These are phyloP conservation scores for Helicostylum pulchrum DNA, from an alignment of 192 early-diverging fungal genomes.

Conservation along the genomic window DNA sequence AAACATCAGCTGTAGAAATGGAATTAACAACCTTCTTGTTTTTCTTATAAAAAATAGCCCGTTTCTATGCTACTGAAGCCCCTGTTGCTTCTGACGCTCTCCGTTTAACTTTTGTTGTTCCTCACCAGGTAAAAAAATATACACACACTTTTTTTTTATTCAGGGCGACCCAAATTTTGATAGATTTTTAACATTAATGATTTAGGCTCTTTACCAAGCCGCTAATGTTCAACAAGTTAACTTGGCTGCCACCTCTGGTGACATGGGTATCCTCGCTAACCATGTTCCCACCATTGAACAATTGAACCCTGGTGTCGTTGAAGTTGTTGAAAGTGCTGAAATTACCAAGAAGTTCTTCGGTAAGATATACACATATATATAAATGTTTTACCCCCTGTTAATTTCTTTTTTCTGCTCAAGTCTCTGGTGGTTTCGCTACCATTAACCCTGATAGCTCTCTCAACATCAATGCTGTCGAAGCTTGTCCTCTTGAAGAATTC, in stretches of 20 bases:
- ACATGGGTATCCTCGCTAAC: conserved; percentile 97
- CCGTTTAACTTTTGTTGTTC: conserved; percentile 83
- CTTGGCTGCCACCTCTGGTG: conserved; percentile 86
- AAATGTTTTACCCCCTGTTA: conserved; percentile 9
- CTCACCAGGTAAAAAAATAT: conserved; percentile 71
- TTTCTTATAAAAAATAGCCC: conserved; percentile 41
- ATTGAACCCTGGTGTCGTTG: conserved; percentile 86
- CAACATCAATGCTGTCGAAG: conserved; percentile 97
- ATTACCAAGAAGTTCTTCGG: conserved; percentile 92
- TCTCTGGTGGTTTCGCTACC: conserved; percentile 93
- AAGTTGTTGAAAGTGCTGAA: conserved; percentile 70
- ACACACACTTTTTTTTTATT: neutral
- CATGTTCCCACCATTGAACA: conserved; percentile 97
- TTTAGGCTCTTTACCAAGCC: conserved; percentile 68
- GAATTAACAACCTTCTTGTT: neutral
- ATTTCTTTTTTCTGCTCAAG: conserved; percentile 40
- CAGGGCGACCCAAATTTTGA: conserved; percentile 1
- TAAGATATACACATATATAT: no score
- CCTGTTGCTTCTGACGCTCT: conserved; percentile 66
- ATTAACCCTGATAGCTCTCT: conserved; percentile 95
- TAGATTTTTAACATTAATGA: neutral
- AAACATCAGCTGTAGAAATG: neutral
- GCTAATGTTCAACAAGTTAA: conserved; percentile 87
- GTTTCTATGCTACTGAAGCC: conserved; percentile 85
- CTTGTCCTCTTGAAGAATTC: conserved; percentile 84